phyloP scores from a whole-genome alignment of 148 eudicot genomes.

The Dysphania ambrosioides region DNA sequence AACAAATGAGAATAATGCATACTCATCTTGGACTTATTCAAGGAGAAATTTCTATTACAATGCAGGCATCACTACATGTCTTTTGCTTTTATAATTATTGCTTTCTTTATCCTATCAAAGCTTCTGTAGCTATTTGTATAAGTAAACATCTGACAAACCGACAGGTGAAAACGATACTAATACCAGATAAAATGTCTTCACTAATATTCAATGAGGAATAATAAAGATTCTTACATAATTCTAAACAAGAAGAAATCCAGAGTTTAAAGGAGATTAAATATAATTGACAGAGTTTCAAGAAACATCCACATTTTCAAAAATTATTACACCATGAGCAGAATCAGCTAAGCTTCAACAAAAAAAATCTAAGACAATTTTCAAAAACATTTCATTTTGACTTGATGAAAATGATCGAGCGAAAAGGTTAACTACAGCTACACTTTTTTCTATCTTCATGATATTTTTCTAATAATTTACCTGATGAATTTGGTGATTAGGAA shows the following conservation, averaged over 20 bases:
- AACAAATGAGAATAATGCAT: slow-evolving; percentile 8
- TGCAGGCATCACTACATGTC: background rate
- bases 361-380: background rate
- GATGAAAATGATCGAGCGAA: slow-evolving; percentile 8
- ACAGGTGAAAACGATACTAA: slow-evolving; percentile 5
- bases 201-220: background rate
- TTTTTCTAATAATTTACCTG: background rate
- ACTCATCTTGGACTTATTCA: slow-evolving; percentile 20
- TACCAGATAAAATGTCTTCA: background rate
- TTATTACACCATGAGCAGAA: too few relatives aligned
- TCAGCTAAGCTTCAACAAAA: slow-evolving; percentile 2
- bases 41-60: slow-evolving; percentile 4
- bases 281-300: background rate
- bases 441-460: background rate
- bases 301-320: background rate
- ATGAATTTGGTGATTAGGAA: background rate
- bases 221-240: background rate
- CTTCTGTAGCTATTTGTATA: background rate
- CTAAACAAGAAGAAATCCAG: background rate
- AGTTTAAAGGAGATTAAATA: background rate
- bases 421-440: slow-evolving; percentile 13
- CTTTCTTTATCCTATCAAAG: slow-evolving; percentile 15
- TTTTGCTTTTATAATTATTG: background rate
- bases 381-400: background rate
- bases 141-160: slow-evolving; percentile 3